A percentile compares a stretch with the other conserved stretches of the same genome.
These are phyloP conservation scores for Coemansia nantahalensis DNA, from an alignment of 192 early-diverging fungal species.

Conservation along the genomic window DNA sequence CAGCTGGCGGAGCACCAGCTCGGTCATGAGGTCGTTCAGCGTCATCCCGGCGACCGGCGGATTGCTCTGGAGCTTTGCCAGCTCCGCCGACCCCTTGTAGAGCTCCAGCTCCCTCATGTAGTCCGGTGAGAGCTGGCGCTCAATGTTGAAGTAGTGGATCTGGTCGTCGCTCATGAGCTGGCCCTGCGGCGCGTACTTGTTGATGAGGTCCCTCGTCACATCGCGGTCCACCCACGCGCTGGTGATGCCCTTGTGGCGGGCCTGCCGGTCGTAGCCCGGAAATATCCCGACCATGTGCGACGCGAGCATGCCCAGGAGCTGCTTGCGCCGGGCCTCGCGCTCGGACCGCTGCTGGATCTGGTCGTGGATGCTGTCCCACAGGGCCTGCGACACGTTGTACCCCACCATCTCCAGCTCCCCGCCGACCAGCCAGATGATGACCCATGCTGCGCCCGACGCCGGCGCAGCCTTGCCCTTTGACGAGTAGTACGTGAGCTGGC, in stretches of 20 bases:
- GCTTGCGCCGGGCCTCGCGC: slow-evolving; percentile 53
- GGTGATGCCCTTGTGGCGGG: slow-evolving; percentile 36
- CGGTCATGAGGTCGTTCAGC: slow-evolving; percentile 48
- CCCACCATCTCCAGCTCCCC: slow-evolving; percentile 55
- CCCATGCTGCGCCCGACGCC: slow-evolving; percentile 34
- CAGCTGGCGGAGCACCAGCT: slow-evolving; percentile 41
- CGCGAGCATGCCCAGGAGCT: slow-evolving; percentile 49
- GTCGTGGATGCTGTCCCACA: slow-evolving; percentile 45
- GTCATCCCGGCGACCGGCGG: slow-evolving; percentile 50
- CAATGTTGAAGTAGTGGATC: slow-evolving; percentile 53
- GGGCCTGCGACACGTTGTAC: slow-evolving; percentile 45
- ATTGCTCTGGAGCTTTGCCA: slow-evolving; percentile 17
- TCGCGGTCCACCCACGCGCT: slow-evolving; percentile 52
- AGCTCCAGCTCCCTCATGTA: slow-evolving; percentile 29
- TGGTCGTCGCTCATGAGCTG: slow-evolving; percentile 45
- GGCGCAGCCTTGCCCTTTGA: slow-evolving; percentile 6
- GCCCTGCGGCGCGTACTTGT: slow-evolving; percentile 49
- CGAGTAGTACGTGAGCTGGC: slow-evolving; percentile 39
- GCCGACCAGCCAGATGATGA: slow-evolving; percentile 50
- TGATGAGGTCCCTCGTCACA: slow-evolving; percentile 49
- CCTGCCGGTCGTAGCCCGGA: slow-evolving; percentile 47
- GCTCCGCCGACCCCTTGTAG: slow-evolving; percentile 27
- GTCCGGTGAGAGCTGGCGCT: slow-evolving; percentile 34
- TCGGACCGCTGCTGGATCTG: slow-evolving; percentile 51
- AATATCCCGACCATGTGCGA: slow-evolving; percentile 52